Base-by-base conservation (phyloP, 768 basidiomycete species). In the Kwoniella botswanensis region DNA sequence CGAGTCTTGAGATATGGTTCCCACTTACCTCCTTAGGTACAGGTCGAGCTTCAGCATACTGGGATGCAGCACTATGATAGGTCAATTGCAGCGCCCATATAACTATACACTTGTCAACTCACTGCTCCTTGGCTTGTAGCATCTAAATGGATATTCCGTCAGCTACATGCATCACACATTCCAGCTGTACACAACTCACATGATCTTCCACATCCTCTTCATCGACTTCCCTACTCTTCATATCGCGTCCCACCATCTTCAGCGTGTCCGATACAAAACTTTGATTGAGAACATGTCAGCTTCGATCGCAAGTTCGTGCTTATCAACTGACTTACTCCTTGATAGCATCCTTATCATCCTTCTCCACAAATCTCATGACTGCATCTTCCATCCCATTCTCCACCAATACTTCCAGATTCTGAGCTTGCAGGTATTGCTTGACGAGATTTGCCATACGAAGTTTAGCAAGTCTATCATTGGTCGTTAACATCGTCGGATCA, bases 291-390 rank as follows among this genome's bases (percentile, higher is more conserved):
- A n/a, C 18, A 7, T n/a, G 15, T 66, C 35, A 66, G 65, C 65
- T 24, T 17, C 22, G 6, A 29, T 67, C 42, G n/a, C n/a, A n/a
- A n/a, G 6, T 26, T 26, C 3, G 26, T 3, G 3, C 1, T 26
- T 26, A 1, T 2, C 3, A 3, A 26, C 29, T 13, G 4, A 88
- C 91, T 74, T 74, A 94, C 94, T 86, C 88, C 74, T 90, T 88
- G 79, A 99, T 96, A 10, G 96, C 93, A 85, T 94, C 92, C 35
- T 89, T 90, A 82, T 97, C 94, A 79, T 98, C 96, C 86, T 99
- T 99, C 83, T 98, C 95, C 70, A 99, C 95, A 84, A 92, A 98
- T 84, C 90, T 87, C 85, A 93, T 90, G 63, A 99, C 94, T 6
- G 97, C 97, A 81, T 94, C 92, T 52, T 90, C 91, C 91, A 99